Evolutionary conservation across 2,329 filamentous ascomycete species (phyloP).

Genomic region (Talaromyces pinophilus): DNA sequence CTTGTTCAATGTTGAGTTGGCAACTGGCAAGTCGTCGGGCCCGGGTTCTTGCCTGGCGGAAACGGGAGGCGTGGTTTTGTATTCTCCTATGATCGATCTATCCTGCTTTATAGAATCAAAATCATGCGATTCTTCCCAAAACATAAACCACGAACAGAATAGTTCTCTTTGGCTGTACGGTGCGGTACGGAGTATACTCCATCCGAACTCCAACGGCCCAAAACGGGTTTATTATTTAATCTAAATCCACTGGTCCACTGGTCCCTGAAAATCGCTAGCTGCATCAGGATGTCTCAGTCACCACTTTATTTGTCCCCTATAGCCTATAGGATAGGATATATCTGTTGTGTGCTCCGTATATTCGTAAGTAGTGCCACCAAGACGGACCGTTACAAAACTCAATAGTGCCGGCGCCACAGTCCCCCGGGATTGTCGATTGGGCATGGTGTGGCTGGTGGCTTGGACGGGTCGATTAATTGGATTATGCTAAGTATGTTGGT

Average conservation of each 20-base stretch:
- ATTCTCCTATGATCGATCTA: too few species aligned
- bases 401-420: background rate
- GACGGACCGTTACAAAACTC: constrained; percentile 1
- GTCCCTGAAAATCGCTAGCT: background rate
- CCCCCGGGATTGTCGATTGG: background rate
- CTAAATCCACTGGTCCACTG: background rate
- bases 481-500: too few species aligned
- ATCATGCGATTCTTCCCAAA: too few species aligned
- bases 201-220: too few species aligned
- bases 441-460: background rate
- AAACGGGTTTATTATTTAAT: background rate
- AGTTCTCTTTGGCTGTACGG: too few species aligned
- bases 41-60: background rate
- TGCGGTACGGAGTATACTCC: too few species aligned
- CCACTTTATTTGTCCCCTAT: background rate
- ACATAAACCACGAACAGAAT: too few species aligned
- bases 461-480: too few species aligned
- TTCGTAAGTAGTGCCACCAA: background rate
- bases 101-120: too few species aligned
- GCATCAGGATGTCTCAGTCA: constrained; percentile 3
- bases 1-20: background rate
- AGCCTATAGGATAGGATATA: background rate
- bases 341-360: background rate
- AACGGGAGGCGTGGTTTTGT: too few species aligned
- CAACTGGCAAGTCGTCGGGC: background rate